Conservation (phyloP, 2,329 filamentous ascomycete genomes). For the Parastagonospora avenae region DNA sequence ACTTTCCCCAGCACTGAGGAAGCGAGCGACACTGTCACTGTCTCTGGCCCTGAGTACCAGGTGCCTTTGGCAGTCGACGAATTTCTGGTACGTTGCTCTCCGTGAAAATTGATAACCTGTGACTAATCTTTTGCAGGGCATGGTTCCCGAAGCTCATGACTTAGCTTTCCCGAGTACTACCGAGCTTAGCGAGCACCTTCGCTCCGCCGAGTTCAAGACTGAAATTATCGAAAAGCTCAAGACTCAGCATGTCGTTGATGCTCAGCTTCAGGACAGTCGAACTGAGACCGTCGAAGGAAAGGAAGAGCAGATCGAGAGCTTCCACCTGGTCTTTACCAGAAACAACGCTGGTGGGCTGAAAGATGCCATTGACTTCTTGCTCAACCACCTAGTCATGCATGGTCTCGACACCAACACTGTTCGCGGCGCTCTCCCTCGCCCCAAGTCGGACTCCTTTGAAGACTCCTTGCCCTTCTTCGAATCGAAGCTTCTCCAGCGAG, state of each 20-base stretch:
- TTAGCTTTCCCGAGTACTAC: conserved; percentile 78
- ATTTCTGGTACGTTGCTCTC: conserved; percentile 67
- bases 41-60: conserved; percentile 97
- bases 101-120: not conserved
- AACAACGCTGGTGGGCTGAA: conserved; percentile 96
- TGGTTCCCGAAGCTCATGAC: conserved; percentile 97
- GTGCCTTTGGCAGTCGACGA: conserved; percentile 96
- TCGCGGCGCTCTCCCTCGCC: conserved; percentile 94
- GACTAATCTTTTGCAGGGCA: conserved; percentile 65
- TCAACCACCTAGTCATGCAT: conserved; percentile 81
- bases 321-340: conserved; percentile 74
- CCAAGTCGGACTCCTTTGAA: conserved; percentile 98
- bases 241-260: conserved; percentile 88
- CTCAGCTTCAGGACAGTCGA: conserved; percentile 67
- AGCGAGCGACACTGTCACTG: conserved; percentile 93
- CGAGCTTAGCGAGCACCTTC: conserved; percentile 79
- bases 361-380: conserved; percentile 93
- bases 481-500: conserved; percentile 93
- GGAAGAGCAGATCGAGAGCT: conserved; percentile 52
- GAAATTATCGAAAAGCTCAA: conserved; percentile 85
- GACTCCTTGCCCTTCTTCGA: conserved; percentile 97
- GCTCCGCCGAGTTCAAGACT: conserved; percentile 77
- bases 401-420: conserved; percentile 84
- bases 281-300: conserved; percentile 48
- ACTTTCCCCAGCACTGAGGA: conserved; percentile 97